phyloP scores from a whole-genome alignment of 2,329 filamentous ascomycete species.

The Diaporthe aspalathi region DNA sequence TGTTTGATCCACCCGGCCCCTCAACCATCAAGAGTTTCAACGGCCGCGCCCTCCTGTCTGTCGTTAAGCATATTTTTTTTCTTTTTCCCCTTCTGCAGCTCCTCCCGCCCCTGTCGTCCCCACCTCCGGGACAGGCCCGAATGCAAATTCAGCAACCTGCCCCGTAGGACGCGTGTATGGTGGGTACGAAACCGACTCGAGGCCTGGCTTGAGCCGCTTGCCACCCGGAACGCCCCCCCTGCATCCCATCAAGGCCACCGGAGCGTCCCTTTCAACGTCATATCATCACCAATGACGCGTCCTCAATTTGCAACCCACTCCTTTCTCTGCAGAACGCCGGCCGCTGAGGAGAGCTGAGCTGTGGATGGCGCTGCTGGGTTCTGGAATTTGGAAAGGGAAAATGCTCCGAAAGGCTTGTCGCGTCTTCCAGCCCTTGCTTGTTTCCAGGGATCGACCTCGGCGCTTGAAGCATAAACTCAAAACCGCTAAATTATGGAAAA shows the following conservation, averaged over 20 bases:
- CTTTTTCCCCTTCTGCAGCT: too few species aligned
- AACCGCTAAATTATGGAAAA: neutral
- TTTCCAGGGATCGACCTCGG: neutral
- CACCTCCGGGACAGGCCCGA: slow-evolving; percentile 3
- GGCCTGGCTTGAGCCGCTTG: neutral
- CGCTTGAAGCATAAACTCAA: slow-evolving; percentile 2
- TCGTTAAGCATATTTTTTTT: slow-evolving; percentile 18
- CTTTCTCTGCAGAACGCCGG: neutral
- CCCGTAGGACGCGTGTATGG: slow-evolving; percentile 27
- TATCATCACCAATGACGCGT: slow-evolving; percentile 32
- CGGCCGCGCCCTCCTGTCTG: neutral
- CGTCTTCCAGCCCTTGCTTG: neutral
- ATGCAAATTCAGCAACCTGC: neutral
- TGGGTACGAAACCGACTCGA: slow-evolving; percentile 1
- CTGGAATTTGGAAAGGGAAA: neutral
- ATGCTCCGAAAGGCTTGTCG: neutral
- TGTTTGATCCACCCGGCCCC: slow-evolving; percentile 2
- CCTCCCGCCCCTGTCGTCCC: neutral
- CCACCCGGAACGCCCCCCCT: slow-evolving; percentile 12
- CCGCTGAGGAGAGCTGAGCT: slow-evolving; percentile 11
- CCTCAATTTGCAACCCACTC: slow-evolving; percentile 33
- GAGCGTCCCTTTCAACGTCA: slow-evolving; percentile 13
- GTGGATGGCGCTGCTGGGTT: neutral
- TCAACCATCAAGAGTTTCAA: slow-evolving; percentile 18
- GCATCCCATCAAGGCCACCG: neutral